Conservation (phyloP, 2,329 filamentous ascomycete species). For the Torrubiellomyces zombiae region DNA sequence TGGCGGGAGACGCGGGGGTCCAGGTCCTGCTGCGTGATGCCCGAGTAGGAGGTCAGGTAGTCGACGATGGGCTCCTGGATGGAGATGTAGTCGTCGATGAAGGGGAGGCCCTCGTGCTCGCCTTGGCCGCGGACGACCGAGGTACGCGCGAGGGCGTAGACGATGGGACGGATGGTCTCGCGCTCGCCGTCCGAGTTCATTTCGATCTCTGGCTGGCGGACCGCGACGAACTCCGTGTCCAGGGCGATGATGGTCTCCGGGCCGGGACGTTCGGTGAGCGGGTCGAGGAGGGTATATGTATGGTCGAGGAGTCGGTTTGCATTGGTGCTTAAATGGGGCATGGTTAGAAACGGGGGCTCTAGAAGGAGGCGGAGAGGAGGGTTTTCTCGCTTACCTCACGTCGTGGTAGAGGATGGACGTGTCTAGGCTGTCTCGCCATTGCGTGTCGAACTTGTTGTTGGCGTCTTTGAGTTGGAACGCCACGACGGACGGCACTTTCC, state of each 20-base stretch:
- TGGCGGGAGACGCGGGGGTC: constrained; percentile 64
- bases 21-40: constrained; percentile 72
- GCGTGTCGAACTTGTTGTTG: constrained; percentile 67
- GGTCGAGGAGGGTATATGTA: constrained; percentile 43
- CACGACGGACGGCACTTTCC: constrained; percentile 84
- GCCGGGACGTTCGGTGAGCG: constrained; percentile 46
- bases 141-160: constrained; percentile 80
- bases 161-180: constrained; percentile 80
- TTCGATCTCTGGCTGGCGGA: constrained; percentile 86
- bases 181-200: constrained; percentile 88
- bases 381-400: constrained; percentile 33
- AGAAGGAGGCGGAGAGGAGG: too few species aligned
- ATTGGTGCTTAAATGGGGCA: constrained; percentile 1
- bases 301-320: constrained; percentile 22
- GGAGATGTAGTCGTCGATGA: constrained; percentile 94
- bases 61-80: constrained; percentile 86
- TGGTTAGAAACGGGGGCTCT: not conserved
- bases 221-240: constrained; percentile 89
- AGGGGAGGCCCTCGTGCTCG: constrained; percentile 62
- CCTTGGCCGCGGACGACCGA: constrained; percentile 76
- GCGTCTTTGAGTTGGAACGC: constrained; percentile 70
- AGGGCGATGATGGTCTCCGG: constrained; percentile 68
- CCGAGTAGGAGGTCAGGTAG: constrained; percentile 87
- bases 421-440: constrained; percentile 75
- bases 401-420: constrained; percentile 71